Conservation (phyloP, 805 yeast genomes). For the Teunomyces barrocoloradensis region DNA sequence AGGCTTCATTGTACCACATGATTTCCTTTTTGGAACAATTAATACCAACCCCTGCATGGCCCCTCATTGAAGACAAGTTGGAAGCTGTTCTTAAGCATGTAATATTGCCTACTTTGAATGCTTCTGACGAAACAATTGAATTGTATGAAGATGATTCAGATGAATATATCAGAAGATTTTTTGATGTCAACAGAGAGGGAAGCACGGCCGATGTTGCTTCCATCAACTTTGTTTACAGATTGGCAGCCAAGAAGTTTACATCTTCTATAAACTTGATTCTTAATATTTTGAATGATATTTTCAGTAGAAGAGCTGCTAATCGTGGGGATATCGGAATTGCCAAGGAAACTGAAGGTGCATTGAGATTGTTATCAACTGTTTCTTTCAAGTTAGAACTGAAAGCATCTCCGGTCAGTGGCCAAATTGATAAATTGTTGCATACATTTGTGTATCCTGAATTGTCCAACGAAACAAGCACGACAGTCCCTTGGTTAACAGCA, state of each 20-base stretch:
- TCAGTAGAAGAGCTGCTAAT: constrained; percentile 30
- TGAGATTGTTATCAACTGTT: constrained; percentile 40
- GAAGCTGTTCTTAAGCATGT: constrained; percentile 42
- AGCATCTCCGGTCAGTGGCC: constrained; percentile 37
- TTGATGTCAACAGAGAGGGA: constrained; percentile 46
- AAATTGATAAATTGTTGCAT: constrained; percentile 37
- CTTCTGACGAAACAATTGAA: constrained; percentile 37
- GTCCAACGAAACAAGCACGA: constrained; percentile 23
- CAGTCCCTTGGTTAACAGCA: constrained; percentile 43
- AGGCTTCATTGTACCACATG: constrained; percentile 40
- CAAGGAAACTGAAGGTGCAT: constrained; percentile 41
- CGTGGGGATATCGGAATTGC: constrained; percentile 27
- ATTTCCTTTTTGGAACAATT: constrained; percentile 43
- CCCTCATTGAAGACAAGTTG: constrained; percentile 34
- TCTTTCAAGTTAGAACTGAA: constrained; percentile 37
- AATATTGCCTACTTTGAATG: constrained; percentile 40
- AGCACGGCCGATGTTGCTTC: constrained; percentile 52
- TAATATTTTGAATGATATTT: constrained; percentile 31
- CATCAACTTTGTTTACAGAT: constrained; percentile 42
- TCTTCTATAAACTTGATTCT: constrained; percentile 32
- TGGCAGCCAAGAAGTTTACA: constrained; percentile 39
- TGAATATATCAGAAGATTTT: constrained; percentile 43
- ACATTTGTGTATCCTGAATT: constrained; percentile 42
- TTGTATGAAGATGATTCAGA: constrained; percentile 46
- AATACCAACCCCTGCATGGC: constrained; percentile 38